Evolutionary conservation across 208 protist genomes (phyloP), one percentile per base, ranked within the genome.

Genomic region (Leishmania guyanensis): DNA sequence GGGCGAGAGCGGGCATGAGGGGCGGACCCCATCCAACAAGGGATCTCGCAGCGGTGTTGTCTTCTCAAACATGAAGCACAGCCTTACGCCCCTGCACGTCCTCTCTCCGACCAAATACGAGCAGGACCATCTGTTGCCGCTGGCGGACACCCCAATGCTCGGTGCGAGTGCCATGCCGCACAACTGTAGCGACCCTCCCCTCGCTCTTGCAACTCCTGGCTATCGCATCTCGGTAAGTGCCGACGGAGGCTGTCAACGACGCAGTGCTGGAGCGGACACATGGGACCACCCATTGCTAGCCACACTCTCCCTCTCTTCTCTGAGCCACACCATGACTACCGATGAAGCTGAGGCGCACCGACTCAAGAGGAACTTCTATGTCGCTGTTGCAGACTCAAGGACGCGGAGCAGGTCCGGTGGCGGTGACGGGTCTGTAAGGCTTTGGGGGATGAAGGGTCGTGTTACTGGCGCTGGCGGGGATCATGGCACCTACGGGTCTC

Each of bases 251-350:
- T 20, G 51, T 9, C n/a, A 29, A 5, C 51, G 51, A 62, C n/a
- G 46, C 29, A 20, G 14, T n/a, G 51, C 8, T 29, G 69, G 22
- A 20, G 26, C 43, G 2, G 69, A 73, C 10, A 17, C 12, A 9
- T 6, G n/a, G 43, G 33, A 51, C 69, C 12, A 22, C 39, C n/a
- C 36, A 26, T 2, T 51, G 5, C 22, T 53, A 4, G 69, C 20
- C 3, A 4, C 26, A 53, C 10, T 75, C 54, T 76, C 84, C 17
- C 33, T 64, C 20, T 87, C 79, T 26, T 79, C 76, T 3, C 51
- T 81, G 50, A 71, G 75, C 16, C 84, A 60, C 56, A 87, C 84
- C 39, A 46, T 79, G 68, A 80, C 56, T 12, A 50, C 58, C 14
- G 56, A 29, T 10, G 82, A 81, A 62, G 69, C 70, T 5, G 68